phyloP scores from a whole-genome alignment of 2,329 filamentous ascomycete species.

The Colletotrichum horii region DNA sequence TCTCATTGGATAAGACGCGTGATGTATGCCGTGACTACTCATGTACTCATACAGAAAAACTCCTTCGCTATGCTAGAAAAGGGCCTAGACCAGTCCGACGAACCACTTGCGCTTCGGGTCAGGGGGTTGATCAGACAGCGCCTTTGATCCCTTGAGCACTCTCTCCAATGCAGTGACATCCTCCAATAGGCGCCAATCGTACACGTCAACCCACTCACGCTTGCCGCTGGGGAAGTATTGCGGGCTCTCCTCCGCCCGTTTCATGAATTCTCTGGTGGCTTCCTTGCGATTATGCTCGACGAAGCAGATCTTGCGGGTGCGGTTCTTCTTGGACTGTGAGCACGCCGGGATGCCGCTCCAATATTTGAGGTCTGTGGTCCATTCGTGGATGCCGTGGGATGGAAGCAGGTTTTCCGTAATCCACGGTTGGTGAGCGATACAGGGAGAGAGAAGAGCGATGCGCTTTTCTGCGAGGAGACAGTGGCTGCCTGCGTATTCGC shows the following conservation, averaged over 20 bases:
- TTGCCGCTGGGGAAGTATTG: constrained; percentile 29
- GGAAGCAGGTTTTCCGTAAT: constrained; percentile 43
- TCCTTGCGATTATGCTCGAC: constrained; percentile 39
- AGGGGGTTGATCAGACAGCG: not conserved
- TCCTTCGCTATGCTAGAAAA: not conserved
- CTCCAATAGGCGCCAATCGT: constrained; percentile 52
- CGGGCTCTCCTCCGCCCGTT: constrained; percentile 33
- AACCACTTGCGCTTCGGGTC: constrained; percentile 51
- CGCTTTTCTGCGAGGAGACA: constrained; percentile 42
- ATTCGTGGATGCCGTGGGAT: constrained; percentile 44
- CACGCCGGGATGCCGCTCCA: constrained; percentile 32
- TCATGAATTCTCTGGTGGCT: constrained; percentile 37
- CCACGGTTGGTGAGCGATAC: constrained; percentile 39
- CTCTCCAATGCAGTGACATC: constrained; percentile 45
- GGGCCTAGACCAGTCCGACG: constrained; percentile 42
- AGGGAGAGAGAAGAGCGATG: constrained; percentile 46
- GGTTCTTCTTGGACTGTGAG: not conserved
- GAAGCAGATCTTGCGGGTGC: constrained; percentile 29
- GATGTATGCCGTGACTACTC: not conserved
- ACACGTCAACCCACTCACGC: constrained; percentile 45
- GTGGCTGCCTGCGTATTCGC: constrained; percentile 28
- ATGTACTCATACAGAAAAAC: not conserved
- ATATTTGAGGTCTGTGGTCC: constrained; percentile 36
- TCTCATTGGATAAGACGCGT: not conserved
- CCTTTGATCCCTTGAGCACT: constrained; percentile 8